Evolutionary conservation across 805 yeast species (phyloP).

Genomic region (Henningerozyma blattae): DNA sequence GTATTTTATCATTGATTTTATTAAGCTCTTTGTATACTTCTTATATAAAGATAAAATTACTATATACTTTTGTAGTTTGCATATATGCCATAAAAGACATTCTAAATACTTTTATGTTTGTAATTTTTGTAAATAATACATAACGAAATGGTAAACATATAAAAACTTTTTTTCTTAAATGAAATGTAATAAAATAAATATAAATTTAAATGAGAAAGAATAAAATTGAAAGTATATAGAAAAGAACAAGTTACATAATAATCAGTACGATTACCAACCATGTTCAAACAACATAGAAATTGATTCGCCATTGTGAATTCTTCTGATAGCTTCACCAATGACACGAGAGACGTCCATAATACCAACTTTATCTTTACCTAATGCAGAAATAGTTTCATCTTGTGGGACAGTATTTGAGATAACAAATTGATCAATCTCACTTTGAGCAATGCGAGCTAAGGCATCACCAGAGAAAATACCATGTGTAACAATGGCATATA

Average conservation of each 20-base stretch:
- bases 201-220: no score
- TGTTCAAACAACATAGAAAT: constrained; percentile 89
- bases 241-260: not conserved
- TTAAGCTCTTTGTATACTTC: no score
- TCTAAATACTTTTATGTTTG: no score
- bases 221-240: no score
- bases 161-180: no score
- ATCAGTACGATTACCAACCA: constrained; percentile 28
- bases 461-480: constrained; percentile 93
- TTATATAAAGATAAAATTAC: no score
- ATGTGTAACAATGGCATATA: constrained; percentile 83
- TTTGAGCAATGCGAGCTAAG: constrained; percentile 48
- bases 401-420: constrained; percentile 93
- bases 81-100: no score
- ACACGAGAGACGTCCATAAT: constrained; percentile 80
- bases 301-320: constrained; percentile 95
- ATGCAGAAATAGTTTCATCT: constrained; percentile 35
- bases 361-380: constrained; percentile 50
- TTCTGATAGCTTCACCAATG: constrained; percentile 88
- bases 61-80: no score
- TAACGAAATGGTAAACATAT: no score
- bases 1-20: no score
- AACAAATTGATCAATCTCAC: constrained; percentile 70
- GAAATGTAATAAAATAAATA: no score
- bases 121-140: no score